phyloP scores from a whole-genome alignment of 257 asterid genomes.

The Plantago ovata region DNA sequence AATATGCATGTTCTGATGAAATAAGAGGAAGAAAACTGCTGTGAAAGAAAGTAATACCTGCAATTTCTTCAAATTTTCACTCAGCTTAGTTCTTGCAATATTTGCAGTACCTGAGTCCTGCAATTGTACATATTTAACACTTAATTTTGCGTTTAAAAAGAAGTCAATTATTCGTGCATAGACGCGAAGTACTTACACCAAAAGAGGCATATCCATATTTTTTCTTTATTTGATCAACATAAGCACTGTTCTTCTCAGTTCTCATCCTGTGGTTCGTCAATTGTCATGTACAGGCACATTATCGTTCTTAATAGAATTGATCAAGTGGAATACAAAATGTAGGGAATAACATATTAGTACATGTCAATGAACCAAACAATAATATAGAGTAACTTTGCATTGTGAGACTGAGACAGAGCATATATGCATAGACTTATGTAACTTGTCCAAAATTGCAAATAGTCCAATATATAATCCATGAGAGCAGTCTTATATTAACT shows the following conservation, averaged over 20 bases:
- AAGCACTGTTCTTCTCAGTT: slow-evolving; percentile 45
- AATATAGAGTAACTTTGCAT: no score
- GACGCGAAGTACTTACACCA: slow-evolving; percentile 40
- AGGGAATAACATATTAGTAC: no score
- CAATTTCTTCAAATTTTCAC: slow-evolving; percentile 76
- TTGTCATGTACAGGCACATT: slow-evolving; percentile 38
- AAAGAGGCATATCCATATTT: slow-evolving; percentile 72
- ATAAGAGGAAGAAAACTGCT: not conserved
- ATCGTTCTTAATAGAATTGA: no score
- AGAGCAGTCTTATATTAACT: no score
- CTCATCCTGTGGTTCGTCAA: slow-evolving; percentile 55
- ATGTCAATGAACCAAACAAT: no score
- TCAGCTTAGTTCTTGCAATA: slow-evolving; percentile 55
- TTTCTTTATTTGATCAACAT: slow-evolving; percentile 79
- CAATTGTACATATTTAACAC: slow-evolving; percentile 21
- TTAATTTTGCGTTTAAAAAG: no score
- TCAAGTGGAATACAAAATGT: no score
- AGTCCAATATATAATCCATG: no score
- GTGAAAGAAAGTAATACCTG: slow-evolving; percentile 43
- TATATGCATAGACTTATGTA: no score
- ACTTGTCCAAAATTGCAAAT: no score
- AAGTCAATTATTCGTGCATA: not conserved
- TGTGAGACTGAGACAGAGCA: no score
- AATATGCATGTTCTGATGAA: not conserved
- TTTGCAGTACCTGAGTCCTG: slow-evolving; percentile 72